These are phyloP conservation scores for Cladosporium sp. DNA, from an alignment of 2,329 filamentous ascomycete species.

Conservation along the genomic window DNA sequence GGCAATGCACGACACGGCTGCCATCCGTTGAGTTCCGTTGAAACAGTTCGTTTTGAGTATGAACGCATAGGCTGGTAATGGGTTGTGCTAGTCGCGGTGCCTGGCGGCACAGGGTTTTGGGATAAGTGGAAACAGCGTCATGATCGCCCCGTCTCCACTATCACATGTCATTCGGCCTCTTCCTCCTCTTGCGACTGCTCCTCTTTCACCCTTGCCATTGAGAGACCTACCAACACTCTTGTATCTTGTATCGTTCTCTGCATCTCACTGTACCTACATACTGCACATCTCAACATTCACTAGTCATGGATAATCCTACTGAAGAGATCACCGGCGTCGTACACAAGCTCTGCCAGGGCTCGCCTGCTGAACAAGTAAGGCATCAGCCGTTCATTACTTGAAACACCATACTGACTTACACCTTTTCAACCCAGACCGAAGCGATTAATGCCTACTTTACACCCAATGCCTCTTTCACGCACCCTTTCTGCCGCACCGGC, in stretches of 20 bases:
- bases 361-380: constrained; percentile 60
- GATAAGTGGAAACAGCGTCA: background rate
- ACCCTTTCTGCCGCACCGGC: constrained; percentile 73
- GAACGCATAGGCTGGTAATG: background rate
- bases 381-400: background rate
- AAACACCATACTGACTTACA: background rate
- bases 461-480: constrained; percentile 68
- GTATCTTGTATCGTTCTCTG: background rate
- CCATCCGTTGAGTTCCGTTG: background rate
- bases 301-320: constrained; percentile 40
- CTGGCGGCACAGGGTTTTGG: background rate
- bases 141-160: background rate
- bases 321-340: constrained; percentile 68
- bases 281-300: background rate
- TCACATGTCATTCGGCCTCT: constrained; percentile 1
- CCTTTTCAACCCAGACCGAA: constrained; percentile 37
- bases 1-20: background rate
- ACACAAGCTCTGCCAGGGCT: constrained; percentile 65
- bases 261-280: background rate
- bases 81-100: background rate
- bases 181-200: background rate
- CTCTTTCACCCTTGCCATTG: background rate
- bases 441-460: constrained; percentile 73
- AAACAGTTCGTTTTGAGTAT: background rate
- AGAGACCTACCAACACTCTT: background rate